Conservation (phyloP, 2,329 filamentous ascomycete species). For the Aspergillus aculeatinus region DNA sequence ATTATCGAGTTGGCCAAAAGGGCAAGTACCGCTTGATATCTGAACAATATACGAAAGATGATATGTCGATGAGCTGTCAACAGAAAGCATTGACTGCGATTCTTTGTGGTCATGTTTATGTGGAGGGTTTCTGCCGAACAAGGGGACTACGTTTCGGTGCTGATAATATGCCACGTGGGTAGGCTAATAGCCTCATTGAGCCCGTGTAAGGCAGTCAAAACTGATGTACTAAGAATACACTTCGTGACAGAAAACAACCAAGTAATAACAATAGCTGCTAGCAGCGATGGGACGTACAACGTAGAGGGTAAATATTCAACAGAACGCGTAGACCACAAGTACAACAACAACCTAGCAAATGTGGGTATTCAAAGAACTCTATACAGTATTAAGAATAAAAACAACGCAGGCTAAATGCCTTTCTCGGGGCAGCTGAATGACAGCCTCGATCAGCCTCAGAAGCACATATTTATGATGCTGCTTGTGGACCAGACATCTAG, state of each 20-base stretch:
- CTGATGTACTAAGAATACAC: background rate
- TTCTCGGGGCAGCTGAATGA: no score
- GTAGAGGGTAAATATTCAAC: background rate
- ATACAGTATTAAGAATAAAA: background rate
- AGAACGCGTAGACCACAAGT: background rate
- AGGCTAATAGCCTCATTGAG: background rate
- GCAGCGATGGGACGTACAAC: background rate
- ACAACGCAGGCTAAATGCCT: background rate
- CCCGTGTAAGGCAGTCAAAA: background rate
- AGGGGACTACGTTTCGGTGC: no score
- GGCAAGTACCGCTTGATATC: background rate
- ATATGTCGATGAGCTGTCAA: background rate
- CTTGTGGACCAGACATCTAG: background rate
- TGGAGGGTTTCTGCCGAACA: no score
- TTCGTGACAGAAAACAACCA: background rate
- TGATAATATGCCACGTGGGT: no score
- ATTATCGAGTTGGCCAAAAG: constrained; percentile 26
- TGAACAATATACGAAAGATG: background rate
- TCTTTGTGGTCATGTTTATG: no score
- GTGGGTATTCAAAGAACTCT: background rate
- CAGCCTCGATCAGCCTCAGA: no score
- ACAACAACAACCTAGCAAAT: background rate
- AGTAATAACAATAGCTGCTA: background rate
- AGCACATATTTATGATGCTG: no score
- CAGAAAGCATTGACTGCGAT: background rate